phyloP scores from a whole-genome alignment of 352 stramenopile genomes.

The Aphanomyces invadans region DNA sequence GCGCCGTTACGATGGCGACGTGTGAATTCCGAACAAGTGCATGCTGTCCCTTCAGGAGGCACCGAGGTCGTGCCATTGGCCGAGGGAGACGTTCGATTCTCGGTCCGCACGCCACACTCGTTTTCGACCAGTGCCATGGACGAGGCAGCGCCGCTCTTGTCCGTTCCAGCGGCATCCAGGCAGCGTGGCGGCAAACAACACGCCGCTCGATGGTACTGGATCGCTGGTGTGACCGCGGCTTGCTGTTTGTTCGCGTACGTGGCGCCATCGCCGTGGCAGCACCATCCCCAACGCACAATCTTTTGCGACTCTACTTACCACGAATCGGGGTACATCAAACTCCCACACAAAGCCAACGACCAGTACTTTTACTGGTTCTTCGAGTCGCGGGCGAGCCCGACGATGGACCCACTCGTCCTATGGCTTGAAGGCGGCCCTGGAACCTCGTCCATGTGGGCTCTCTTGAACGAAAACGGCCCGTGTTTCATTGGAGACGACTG shows the following conservation, averaged over 20 bases:
- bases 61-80: no score
- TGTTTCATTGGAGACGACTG: conserved; percentile 41
- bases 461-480: conserved; percentile 58
- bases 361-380: conserved; percentile 69
- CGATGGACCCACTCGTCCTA: conserved; percentile 50
- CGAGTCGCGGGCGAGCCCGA: conserved; percentile 32
- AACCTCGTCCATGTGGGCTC: conserved; percentile 47
- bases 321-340: conserved; percentile 39
- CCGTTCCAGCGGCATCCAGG: no score
- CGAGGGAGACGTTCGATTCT: no score
- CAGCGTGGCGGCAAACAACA: no score
- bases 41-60: no score
- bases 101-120: no score
- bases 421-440: conserved; percentile 61
- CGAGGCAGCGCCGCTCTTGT: no score
- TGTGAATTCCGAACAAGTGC: no score
- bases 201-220: no score
- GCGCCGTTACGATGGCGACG: no score
- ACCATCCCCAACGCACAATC: background rate
- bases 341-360: conserved; percentile 45
- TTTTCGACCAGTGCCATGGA: no score
- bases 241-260: conserved; percentile 29
- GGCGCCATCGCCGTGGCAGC: background rate
- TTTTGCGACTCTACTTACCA: conserved; percentile 26
- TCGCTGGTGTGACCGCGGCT: no score